These are phyloP conservation scores for Cordyceps fumosorosea DNA, from an alignment of 2,329 filamentous ascomycete species.

Conservation along the genomic window DNA sequence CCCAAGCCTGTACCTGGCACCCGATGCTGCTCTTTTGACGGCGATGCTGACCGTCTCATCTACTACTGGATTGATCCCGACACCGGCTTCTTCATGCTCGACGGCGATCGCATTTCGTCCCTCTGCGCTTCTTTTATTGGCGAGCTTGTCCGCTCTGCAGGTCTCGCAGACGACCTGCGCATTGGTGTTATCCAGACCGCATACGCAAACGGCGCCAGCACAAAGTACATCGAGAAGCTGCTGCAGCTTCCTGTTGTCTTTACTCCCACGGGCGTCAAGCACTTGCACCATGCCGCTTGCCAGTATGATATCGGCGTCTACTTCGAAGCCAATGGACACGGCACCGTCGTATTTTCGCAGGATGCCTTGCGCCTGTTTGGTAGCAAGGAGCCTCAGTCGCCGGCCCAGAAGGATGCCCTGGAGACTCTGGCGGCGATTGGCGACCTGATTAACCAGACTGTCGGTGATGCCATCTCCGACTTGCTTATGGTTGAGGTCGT, in stretches of 20 bases:
- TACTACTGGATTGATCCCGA: constrained; percentile 88
- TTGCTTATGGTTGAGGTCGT: constrained; percentile 95
- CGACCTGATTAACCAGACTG: constrained; percentile 95
- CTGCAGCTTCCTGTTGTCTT: constrained; percentile 85
- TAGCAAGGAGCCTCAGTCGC: constrained; percentile 77
- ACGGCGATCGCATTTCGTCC: constrained; percentile 94
- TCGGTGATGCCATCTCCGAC: constrained; percentile 92
- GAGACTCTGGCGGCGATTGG: constrained; percentile 77
- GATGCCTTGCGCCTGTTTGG: constrained; percentile 73
- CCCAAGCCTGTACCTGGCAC: constrained; percentile 71
- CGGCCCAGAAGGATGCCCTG: constrained; percentile 83
- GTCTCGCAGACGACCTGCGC: constrained; percentile 71
- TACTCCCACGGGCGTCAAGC: constrained; percentile 94
- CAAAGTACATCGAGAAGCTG: constrained; percentile 82
- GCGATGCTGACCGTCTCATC: constrained; percentile 90
- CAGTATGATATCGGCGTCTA: constrained; percentile 96
- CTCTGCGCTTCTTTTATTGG: constrained; percentile 90
- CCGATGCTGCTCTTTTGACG: constrained; percentile 86
- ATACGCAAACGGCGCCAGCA: constrained; percentile 94
- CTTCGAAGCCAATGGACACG: constrained; percentile 97
- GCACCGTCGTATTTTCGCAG: constrained; percentile 89
- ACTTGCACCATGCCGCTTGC: constrained; percentile 92
- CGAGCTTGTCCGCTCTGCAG: constrained; percentile 75
- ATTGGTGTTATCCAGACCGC: constrained; percentile 96
- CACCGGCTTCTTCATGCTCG: constrained; percentile 81